A percentile compares a stretch with the other conserved stretches of the same genome.
Evolutionary conservation across 2,329 filamentous ascomycete species (phyloP).

Genomic region (Metarhizium guizhouense): DNA sequence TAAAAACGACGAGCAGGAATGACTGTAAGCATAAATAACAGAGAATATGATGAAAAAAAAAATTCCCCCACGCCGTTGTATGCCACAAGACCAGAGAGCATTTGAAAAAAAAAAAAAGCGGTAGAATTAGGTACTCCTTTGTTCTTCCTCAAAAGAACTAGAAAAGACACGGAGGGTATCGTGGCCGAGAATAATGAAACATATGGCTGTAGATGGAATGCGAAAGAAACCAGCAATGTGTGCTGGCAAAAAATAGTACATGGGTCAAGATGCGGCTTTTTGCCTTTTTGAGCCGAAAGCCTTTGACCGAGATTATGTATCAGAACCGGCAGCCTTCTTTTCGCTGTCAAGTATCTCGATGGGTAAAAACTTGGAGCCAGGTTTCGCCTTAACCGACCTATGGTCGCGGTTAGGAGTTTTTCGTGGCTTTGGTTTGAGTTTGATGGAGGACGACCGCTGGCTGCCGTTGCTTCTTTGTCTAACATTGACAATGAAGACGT

Average conservation of each 20-base stretch:
- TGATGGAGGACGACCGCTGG: not conserved
- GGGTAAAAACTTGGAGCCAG: not conserved
- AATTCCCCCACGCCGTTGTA: not conserved
- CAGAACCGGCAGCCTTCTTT: not conserved
- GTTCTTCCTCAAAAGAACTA: not conserved
- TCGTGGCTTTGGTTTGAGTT: not conserved
- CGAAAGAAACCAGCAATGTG: not conserved
- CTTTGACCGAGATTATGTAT: not conserved
- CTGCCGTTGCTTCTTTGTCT: not conserved
- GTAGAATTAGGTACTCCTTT: not conserved
- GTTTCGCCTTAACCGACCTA: not conserved
- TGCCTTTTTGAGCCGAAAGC: not conserved
- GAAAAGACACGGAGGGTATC: not conserved
- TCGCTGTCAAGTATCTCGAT: conserved; percentile 3
- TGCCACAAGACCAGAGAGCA: not conserved
- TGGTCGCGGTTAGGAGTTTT: not conserved
- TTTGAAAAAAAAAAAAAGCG: not conserved
- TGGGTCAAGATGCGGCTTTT: not conserved
- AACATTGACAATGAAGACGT: not conserved
- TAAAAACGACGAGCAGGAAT: not conserved
- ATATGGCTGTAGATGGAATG: not conserved
- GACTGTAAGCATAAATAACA: not conserved
- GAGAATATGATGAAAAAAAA: not conserved
- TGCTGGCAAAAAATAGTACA: not conserved
- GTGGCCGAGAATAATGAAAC: conserved; percentile 1